Evolutionary conservation across 2,329 filamentous ascomycete genomes (phyloP), one percentile per base, ranked within the genome.

Genomic region (Cordyceps javanica): DNA sequence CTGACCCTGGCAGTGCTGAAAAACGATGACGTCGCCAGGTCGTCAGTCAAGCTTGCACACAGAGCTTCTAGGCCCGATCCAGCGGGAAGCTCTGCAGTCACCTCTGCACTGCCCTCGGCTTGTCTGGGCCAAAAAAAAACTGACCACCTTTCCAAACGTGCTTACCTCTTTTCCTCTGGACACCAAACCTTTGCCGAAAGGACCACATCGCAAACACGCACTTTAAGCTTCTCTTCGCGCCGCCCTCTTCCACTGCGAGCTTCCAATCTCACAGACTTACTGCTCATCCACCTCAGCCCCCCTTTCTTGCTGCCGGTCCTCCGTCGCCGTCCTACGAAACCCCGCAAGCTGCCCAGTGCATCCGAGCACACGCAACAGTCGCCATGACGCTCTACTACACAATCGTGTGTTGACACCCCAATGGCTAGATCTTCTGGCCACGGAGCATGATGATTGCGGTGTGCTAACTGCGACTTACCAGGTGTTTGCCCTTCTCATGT

Each of bases 401-500:
- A 59, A 72, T 82, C 61, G 79, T 81, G 71, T 55, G 77, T 68
- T 57, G 19, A 9, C 26, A 13, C 19, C 23, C 41, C 41, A 36
- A 25, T 45, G 25, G 54, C 14, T 26, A 42, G 6, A 19, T n/a
- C n/a, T n/a, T 21, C 26, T 32, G 10, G 48, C 23, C 34, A 19
- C 7, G 14, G n/a, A n/a, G n/a, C n/a, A 54, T 34, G 4, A 32
- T 21, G 26, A 14, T 11, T 25, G 5, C 5, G 25, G 60, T 32
- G 30, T 64, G 60, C 66, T 73, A 60, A 70, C 63, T 5, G 26
- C 62, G 9, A 4, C 30, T 51, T 46, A 49, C 50, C 63, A 94
- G 90, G 90, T 94, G 68, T 95, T 95, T 76, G 73, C 89, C 71
- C 83, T 93, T 67, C 80, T 94, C 67, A 84, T 94, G 75, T 80